Base-by-base conservation (phyloP, 768 basidiomycete species). In the Daedalea quercina region DNA sequence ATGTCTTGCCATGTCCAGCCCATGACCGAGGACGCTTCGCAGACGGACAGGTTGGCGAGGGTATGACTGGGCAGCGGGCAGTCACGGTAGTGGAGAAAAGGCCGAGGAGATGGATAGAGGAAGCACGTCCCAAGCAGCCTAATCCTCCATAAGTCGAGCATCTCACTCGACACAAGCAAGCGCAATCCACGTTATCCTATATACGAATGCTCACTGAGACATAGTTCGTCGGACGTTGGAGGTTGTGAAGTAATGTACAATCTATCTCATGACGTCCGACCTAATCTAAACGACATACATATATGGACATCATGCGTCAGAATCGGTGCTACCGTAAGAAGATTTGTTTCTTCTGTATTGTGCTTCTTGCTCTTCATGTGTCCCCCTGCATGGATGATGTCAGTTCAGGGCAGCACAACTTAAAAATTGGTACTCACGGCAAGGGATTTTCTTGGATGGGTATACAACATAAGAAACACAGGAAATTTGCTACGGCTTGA, bases 101-200 rank as follows among this genome's bases (percentile, higher is more conserved):
- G 48, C 84, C 85, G 12, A 76, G 80, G 60, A 76, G 86, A 57
- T 92, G 90, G 90, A 90, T 92, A 64, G 85, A 90, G 69, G 90
- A 92, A 68, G 85, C 56, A 44, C 28, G 26, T 49, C 51, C 55
- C 12, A 56, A 48, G 34, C 51, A 50, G 48, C 49, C 53, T 4
- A 45, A 15, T 22, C 19, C 44, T 24, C 11, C 15, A 45, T 20
- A 7, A 45, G 4, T 20, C 23, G 11, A 15, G 44, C 26, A 23
- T 9, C 23, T 45, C 19, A 22, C 17, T 15, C 15, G 17, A 4
- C 33, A 19, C 33, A 35, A 50, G 11, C 48, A 26, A 20, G 15
- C 50, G 28, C 24, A 43, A 2, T 9, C n/a, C 11, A 11, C 28
- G 28, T 31, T 31, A 31, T 31, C 28, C 6, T 31, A 31, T 31